phyloP scores from a whole-genome alignment of 768 basidiomycete species.

The Tephrocybe sp. region DNA sequence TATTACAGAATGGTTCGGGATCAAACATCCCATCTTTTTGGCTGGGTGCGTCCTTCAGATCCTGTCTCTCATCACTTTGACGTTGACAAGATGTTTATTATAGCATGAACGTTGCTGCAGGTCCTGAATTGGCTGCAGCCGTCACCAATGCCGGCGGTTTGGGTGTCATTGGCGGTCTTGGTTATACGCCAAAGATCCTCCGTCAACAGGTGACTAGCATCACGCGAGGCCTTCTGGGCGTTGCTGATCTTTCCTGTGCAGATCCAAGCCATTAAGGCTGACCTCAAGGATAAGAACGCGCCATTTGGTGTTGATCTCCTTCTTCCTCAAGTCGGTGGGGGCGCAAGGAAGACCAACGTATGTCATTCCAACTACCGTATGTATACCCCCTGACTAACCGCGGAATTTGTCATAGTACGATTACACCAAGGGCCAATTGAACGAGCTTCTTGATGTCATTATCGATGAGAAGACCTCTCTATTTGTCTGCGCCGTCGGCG shows the following conservation, averaged over 20 bases:
- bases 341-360: conserved; percentile 89
- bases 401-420: conserved; percentile 51
- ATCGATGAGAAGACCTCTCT: conserved; percentile 86
- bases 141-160: conserved; percentile 93
- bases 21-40: conserved; percentile 85
- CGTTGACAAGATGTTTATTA: background rate
- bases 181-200: conserved; percentile 81
- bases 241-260: conserved; percentile 25
- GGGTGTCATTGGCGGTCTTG: conserved; percentile 89
- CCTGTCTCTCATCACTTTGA: background rate
- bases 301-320: conserved; percentile 93
- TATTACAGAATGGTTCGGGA: conserved; percentile 85
- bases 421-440: conserved; percentile 85
- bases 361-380: conserved; percentile 8
- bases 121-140: conserved; percentile 85
- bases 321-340: conserved; percentile 83
- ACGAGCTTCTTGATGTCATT: conserved; percentile 84
- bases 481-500: conserved; percentile 90
- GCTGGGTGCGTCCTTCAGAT: conserved; percentile 48
- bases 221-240: background rate
- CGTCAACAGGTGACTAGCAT: conserved; percentile 60
- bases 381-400: background rate
- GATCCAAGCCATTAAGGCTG: conserved; percentile 73
- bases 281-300: conserved; percentile 67
- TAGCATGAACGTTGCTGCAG: conserved; percentile 49